Evolutionary conservation across 2,329 filamentous ascomycete species (phyloP).

Genomic region (Penicillium sclerotigenum): DNA sequence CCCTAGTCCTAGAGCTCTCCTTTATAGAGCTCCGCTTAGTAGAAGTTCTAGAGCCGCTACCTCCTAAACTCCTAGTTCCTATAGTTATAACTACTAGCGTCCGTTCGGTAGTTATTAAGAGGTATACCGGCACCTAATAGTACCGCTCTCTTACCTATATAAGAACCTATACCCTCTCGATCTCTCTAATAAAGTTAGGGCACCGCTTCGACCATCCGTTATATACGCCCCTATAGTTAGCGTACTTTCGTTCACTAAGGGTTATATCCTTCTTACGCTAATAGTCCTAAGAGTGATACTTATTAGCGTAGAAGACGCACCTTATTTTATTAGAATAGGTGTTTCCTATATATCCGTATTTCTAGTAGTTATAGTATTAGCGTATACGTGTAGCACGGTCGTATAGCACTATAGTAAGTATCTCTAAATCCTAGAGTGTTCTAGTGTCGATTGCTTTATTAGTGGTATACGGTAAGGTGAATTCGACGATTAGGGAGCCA

Average conservation of each 20-base stretch:
- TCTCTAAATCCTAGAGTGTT: neutral
- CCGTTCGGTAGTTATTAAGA: neutral
- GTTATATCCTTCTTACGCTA: neutral
- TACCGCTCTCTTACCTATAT: neutral
- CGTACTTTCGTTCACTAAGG: neutral
- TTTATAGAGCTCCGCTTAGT: neutral
- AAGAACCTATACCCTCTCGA: neutral
- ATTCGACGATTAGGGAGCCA: neutral
- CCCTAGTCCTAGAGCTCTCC: too few relatives aligned
- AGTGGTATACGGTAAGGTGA: neutral
- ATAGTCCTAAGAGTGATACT: neutral
- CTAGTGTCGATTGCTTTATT: neutral
- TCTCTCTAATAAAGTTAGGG: neutral
- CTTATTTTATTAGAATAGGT: neutral
- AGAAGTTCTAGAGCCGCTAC: neutral
- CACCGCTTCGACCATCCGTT: neutral
- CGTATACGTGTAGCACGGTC: neutral
- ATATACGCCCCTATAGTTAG: neutral
- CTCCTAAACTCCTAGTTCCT: neutral
- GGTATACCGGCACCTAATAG: neutral
- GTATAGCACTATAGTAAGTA: neutral
- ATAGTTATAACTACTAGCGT: fast-evolving
- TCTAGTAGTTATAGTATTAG: neutral
- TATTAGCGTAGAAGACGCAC: neutral
- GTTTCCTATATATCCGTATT: neutral